Evolutionary conservation across 2,329 filamentous ascomycete genomes (phyloP).

Genomic region (Diaporthe citrichinensis): DNA sequence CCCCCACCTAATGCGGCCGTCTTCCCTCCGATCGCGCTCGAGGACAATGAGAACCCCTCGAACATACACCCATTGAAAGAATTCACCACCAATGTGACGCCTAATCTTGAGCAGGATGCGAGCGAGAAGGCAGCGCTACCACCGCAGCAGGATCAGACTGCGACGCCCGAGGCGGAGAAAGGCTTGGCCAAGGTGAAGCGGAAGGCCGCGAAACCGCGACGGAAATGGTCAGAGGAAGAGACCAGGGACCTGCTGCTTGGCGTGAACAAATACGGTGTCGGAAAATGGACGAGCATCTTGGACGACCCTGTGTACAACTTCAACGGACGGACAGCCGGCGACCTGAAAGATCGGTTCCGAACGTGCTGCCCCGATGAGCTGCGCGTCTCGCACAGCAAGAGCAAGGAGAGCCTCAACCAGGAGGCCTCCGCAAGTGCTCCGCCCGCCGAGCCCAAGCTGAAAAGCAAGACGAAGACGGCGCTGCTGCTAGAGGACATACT

Average conservation of each 20-base stretch:
- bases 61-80: slow-evolving; percentile 53
- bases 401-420: slow-evolving; percentile 39
- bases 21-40: slow-evolving; percentile 76
- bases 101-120: slow-evolving; percentile 45
- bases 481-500: slow-evolving; percentile 70
- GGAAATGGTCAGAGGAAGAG: slow-evolving; percentile 76
- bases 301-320: slow-evolving; percentile 73
- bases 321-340: slow-evolving; percentile 72
- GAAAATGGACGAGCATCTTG: slow-evolving; percentile 75
- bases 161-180: slow-evolving; percentile 51
- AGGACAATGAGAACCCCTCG: slow-evolving; percentile 59
- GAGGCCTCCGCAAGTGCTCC: slow-evolving; percentile 31
- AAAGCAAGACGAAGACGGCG: slow-evolving; percentile 61
- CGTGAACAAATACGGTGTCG: slow-evolving; percentile 74
- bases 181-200: slow-evolving; percentile 61
- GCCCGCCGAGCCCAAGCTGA: slow-evolving; percentile 42
- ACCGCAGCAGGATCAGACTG: slow-evolving; percentile 20
- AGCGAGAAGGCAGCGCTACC: slow-evolving; percentile 35
- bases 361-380: slow-evolving; percentile 76
- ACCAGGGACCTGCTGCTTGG: slow-evolving; percentile 74
- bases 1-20: slow-evolving; percentile 72
- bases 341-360: slow-evolving; percentile 76
- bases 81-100: slow-evolving; percentile 49
- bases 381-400: slow-evolving; percentile 55
- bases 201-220: slow-evolving; percentile 69